Evolutionary conservation across 768 basidiomycete genomes (phyloP), one percentile per base, ranked within the genome.

Genomic region (Rhizopogon vesiculosus): DNA sequence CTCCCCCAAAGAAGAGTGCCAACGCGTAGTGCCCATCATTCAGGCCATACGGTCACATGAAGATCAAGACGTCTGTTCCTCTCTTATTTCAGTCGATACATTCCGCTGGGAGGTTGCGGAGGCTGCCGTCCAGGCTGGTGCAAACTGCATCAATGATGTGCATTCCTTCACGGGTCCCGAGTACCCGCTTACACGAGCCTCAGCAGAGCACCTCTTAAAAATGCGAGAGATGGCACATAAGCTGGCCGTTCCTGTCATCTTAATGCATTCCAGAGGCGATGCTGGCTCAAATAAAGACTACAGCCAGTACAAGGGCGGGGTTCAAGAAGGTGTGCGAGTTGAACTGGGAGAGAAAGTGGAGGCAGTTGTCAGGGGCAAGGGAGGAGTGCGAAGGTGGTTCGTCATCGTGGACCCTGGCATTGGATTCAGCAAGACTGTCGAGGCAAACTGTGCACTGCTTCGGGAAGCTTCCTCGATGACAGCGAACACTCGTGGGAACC

Each of bases 181-280:
- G 12, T 79, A 76, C 25, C 75, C 70, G 0, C 72, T 63, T n/a
- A 67, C 66, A 9, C 56, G 45, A 41, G 55, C 64, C 1, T 69
- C 73, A 0, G 64, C 73, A 2, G 72, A 71, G 35, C 77, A 77
- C 54, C 78, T 84, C 61, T 59, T 60, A 9, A 70, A 76, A 52
- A 90, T 96, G 90, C 83, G 87, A 52, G 56, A 65, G n/a, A 67
- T 85, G 25, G 85, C 87, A 29, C 78, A 85, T 38, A 74, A 79
- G 31, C 72, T 84, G 43, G 80, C 79, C 5, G 88, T 89, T 0
- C 95, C 94, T 0, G 86, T 94, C 48, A 74, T 98, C 9, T 70
- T 98, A 56, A 98, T 98, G 96, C 96, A 99, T 69, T 93, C 92
- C 0, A 78, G 94, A 3, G 94, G 92, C 0, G 89, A 91, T 54